Evolutionary conservation across 441 rosid genomes (phyloP).

Genomic region (Gossypium lobatum): DNA sequence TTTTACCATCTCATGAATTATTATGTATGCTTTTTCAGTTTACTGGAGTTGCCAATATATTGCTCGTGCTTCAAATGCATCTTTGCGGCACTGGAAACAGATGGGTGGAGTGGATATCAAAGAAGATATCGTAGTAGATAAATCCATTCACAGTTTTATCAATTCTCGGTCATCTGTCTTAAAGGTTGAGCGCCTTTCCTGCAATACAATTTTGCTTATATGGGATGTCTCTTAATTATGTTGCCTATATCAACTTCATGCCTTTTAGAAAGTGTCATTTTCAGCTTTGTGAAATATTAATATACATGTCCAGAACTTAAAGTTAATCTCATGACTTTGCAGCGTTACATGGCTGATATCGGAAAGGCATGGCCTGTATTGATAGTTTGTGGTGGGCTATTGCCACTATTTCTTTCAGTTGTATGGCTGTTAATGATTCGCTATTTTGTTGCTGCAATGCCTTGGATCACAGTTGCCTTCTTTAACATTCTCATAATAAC

Average conservation of each 20-base stretch:
- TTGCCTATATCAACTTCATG: conserved; percentile 10
- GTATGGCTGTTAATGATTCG: conserved; percentile 89
- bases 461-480: conserved; percentile 88
- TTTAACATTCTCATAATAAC: conserved; percentile 76
- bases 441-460: conserved; percentile 93
- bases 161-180: conserved; percentile 87
- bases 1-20: neutral
- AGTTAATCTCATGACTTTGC: conserved; percentile 27
- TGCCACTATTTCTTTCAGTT: conserved; percentile 81
- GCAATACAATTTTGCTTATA: conserved; percentile 1
- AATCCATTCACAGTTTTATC: conserved; percentile 69
- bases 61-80: conserved; percentile 78
- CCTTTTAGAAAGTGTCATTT: neutral
- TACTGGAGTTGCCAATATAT: conserved; percentile 95
- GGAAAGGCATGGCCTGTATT: conserved; percentile 91
- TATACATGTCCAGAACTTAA: conserved; percentile 6
- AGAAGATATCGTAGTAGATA: conserved; percentile 78
- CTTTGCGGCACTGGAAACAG: conserved; percentile 83
- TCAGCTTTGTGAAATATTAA: neutral
- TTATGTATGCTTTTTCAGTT: conserved; percentile 34
- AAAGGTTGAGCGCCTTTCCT: conserved; percentile 47
- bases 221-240: neutral
- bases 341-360: conserved; percentile 94
- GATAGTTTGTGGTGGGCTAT: conserved; percentile 89
- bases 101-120: conserved; percentile 87